Conservation (phyloP, 2,329 filamentous ascomycete species). For the Colletotrichum limetticola region DNA sequence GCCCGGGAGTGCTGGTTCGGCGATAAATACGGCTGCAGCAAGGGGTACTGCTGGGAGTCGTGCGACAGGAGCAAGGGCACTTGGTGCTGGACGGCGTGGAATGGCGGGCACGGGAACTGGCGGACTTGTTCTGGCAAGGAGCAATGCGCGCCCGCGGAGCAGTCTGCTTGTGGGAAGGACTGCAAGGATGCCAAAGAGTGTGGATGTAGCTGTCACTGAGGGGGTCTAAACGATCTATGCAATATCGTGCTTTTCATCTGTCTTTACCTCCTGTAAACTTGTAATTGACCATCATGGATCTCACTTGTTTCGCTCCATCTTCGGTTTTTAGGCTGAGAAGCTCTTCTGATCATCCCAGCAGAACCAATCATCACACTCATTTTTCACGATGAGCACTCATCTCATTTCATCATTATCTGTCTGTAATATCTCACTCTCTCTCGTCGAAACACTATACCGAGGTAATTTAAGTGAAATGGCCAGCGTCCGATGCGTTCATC, state of each 20-base stretch:
- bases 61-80: not conserved
- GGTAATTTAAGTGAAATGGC: no score
- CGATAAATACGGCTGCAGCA: not conserved
- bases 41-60: not conserved
- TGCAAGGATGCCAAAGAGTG: not conserved
- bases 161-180: not conserved
- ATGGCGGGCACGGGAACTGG: not conserved
- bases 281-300: not conserved
- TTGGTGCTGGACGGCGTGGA: constrained; percentile 9
- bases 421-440: no score
- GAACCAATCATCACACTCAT: no score
- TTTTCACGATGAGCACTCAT: no score
- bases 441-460: no score
- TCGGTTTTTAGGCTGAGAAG: not conserved
- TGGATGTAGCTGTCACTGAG: not conserved
- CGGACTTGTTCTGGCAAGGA: not conserved
- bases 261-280: not conserved
- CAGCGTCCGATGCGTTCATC: no score
- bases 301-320: no score
- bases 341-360: not conserved
- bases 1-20: not conserved
- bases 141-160: not conserved
- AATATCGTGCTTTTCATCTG: not conserved
- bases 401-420: no score
- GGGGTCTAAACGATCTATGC: not conserved